A percentile compares a stretch with the other conserved stretches of the same genome.
Evolutionary conservation across 2,329 filamentous ascomycete species (phyloP).

Genomic region (Fusarium guadeloupense): DNA sequence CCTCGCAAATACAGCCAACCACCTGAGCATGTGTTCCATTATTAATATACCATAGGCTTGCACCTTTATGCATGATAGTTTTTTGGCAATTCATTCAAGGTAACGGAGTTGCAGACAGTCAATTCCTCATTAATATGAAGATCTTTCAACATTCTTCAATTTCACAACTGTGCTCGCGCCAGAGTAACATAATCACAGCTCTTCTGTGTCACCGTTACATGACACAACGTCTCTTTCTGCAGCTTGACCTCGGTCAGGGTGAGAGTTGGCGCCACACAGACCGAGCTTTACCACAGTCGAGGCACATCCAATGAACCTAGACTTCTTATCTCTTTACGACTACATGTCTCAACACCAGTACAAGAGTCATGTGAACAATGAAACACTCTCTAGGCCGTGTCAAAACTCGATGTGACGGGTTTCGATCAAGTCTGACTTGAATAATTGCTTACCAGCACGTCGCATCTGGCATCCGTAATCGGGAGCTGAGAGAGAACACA

Average conservation of each 20-base stretch:
- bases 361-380: slow-evolving; percentile 14
- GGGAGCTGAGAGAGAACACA: background rate
- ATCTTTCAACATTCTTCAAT: too few relatives aligned
- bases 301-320: slow-evolving; percentile 26
- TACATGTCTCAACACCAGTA: background rate
- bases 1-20: slow-evolving; percentile 5
- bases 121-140: too few relatives aligned
- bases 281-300: slow-evolving; percentile 15
- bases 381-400: background rate
- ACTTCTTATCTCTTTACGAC: slow-evolving; percentile 33
- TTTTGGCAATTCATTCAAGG: too few relatives aligned
- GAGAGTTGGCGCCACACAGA: slow-evolving; percentile 14
- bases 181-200: too few relatives aligned
- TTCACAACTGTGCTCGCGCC: too few relatives aligned
- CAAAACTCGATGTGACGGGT: background rate
- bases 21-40: slow-evolving; percentile 14
- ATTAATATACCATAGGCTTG: slow-evolving; percentile 12
- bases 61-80: too few relatives aligned
- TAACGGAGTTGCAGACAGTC: too few relatives aligned
- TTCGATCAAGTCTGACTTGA: background rate
- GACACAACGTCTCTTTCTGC: slow-evolving; percentile 2
- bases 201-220: slow-evolving; percentile 13
- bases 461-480: slow-evolving; percentile 4
- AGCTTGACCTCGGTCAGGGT: slow-evolving; percentile 29
- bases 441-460: slow-evolving; percentile 6